Conservation (phyloP, 257 asterid species). For the Przewalskia tangutica region DNA sequence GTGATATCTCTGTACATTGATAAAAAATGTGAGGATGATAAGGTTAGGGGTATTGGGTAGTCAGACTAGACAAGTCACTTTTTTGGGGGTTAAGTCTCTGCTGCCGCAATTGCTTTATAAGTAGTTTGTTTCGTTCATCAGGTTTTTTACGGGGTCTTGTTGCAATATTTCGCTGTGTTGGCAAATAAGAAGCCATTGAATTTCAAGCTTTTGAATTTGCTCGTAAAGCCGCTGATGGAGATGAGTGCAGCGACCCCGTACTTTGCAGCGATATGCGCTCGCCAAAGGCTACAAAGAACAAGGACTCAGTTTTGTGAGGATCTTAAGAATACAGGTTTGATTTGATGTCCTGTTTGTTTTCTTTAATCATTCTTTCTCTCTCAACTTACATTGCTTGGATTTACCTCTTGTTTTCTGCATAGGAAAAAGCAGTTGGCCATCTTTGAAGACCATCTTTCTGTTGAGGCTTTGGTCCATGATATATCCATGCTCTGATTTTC, state of each 20-base stretch:
- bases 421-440: conserved; percentile 93
- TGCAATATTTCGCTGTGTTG: conserved; percentile 89
- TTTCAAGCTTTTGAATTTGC: conserved; percentile 56
- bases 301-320: conserved; percentile 63
- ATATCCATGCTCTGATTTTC: conserved; percentile 95
- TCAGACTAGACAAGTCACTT: background rate
- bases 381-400: background rate
- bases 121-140: conserved; percentile 11
- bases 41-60: background rate
- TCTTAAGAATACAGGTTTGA: conserved; percentile 55
- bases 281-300: conserved; percentile 58
- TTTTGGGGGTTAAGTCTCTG: background rate
- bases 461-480: conserved; percentile 87
- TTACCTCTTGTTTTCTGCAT: background rate
- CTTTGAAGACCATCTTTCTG: conserved; percentile 69
- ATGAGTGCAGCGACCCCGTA: conserved; percentile 90
- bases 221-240: conserved; percentile 85
- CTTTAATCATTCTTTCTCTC: background rate
- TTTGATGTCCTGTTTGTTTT: conserved; percentile 5
- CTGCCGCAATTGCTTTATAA: background rate
- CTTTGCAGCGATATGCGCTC: conserved; percentile 97
- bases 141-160: conserved; percentile 80
- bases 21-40: background rate
- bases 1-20: background rate
- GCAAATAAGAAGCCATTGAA: conserved; percentile 66